Evolutionary conservation across 352 stramenopile species (phyloP), one percentile per base, ranked within the genome.

Genomic region (Aphanomyces astaci): DNA sequence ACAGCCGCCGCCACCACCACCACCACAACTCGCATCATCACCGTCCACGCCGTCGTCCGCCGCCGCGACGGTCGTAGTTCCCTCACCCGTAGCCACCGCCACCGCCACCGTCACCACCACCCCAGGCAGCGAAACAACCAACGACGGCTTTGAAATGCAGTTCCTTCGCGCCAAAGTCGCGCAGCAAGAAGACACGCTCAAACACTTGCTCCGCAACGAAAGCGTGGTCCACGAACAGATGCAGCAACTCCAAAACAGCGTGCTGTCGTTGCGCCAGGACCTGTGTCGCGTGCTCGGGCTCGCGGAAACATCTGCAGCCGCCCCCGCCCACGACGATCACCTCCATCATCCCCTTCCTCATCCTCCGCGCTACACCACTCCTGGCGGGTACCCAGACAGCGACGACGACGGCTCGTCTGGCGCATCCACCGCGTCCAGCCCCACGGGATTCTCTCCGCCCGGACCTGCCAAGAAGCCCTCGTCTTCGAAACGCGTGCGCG

Each of bases 101-200:
- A n/a, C n/a, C n/a, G n/a, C n/a, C n/a, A n/a, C n/a, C n/a, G n/a
- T n/a, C n/a, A n/a, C 19, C 19, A 59, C 27, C 28, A 52, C n/a
- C n/a, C 11, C 19, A 10, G 4, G 17, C 19, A 31, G 7, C 7
- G 19, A 13, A 7, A 15, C 56, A 59, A 10, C 30, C 10, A 39
- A 31, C 24, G 43, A 66, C n/a, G 9, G 57, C 13, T 43, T 43
- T 5, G 62, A 68, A 33, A 68, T 68, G 46, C 62, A 68, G 31
- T 68, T 55, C 24, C 36, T 68, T 24, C 62, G 62, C 0, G 62
- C 62, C 51, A 68, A 68, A 59, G 62, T 68, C 31, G 62, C 62
- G 24, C 62, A 68, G 36, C 62, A 68, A 68, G 62, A 68, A 68
- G 62, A 68, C 36, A 68, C 62, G 39, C 39, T 68, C 13, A 68